Base-by-base conservation (phyloP, 169 alveolate species). In the Eimeria mitis region DNA sequence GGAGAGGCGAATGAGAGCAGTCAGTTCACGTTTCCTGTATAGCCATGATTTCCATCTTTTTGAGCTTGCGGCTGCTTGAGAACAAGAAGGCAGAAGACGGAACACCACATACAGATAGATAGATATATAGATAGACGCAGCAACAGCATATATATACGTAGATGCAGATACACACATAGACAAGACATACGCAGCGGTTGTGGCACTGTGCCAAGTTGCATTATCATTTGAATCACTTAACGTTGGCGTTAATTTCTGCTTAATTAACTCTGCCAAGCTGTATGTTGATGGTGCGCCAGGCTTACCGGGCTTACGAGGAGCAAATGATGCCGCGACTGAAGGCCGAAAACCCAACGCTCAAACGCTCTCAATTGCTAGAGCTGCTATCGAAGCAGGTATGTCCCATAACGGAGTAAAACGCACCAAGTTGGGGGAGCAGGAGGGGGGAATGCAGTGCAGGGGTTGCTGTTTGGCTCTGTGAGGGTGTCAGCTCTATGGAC, bases 281-380 rank as follows among this genome's bases (percentile, higher is more conserved):
- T 42, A 52, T 25, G 34, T 25, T 25, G 42, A 6, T 34, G 84
- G 5, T 73, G n/a, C 54, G 31, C 56, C 65, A 90, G 95, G 95
- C 95, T 28, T 90, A 59, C 90, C 54, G 88, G 84, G 95, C 90
- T 25, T 90, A 90, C 90, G 95, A 90, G 83, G 95, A 90, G 75
- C 76, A 44, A 54, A 75, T 81, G 95, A n/a, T 90, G 81, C 95
- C 95, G 37, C 75, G 95, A 6, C 90, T 90, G 47, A 90, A 90
- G 84, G 89, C 83, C 19, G 95, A 90, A 71, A 76, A 90, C 76
- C 95, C 95, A 70, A 75, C 95, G 42, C 90, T 90, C 59, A 90
- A 90, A 61, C 63, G 95, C 28, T 90, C 95, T 7, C 95, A 90
- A 71, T 40, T 90, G 70, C 8, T 90, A 34, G 95, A 90, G 83